phyloP scores from a whole-genome alignment of 768 basidiomycete genomes.

The Phlegmacium glaucopus region DNA sequence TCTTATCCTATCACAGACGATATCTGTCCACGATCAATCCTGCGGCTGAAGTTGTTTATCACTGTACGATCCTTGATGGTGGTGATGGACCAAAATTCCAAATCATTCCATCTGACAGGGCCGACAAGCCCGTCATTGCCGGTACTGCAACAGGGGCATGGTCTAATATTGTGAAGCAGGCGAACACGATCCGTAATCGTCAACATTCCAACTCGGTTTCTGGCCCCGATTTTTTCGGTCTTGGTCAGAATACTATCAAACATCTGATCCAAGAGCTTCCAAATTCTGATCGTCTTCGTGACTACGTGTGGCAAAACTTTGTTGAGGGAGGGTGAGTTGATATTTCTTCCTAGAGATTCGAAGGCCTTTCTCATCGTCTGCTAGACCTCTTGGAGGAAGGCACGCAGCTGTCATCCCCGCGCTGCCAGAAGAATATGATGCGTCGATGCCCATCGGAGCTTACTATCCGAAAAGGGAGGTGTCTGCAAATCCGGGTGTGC shows the following conservation, averaged over 20 bases:
- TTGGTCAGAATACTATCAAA: slow-evolving; percentile 87
- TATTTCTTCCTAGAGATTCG: slow-evolving; percentile 3
- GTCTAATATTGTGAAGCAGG: slow-evolving; percentile 79
- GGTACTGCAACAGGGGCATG: slow-evolving; percentile 89
- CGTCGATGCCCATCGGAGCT: slow-evolving; percentile 42
- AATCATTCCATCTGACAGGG: slow-evolving; percentile 70
- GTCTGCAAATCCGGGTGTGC: slow-evolving; percentile 24
- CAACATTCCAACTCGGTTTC: slow-evolving; percentile 87
- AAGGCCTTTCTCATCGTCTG: not conserved
- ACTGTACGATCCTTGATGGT: slow-evolving; percentile 81
- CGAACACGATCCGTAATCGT: slow-evolving; percentile 75
- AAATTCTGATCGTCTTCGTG: slow-evolving; percentile 63
- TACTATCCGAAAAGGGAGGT: slow-evolving; percentile 39
- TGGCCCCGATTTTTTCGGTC: slow-evolving; percentile 85
- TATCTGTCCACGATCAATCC: slow-evolving; percentile 78
- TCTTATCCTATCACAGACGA: slow-evolving; percentile 41
- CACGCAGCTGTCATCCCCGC: slow-evolving; percentile 83
- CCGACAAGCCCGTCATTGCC: slow-evolving; percentile 70
- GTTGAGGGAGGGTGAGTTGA: slow-evolving; percentile 77
- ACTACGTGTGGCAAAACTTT: slow-evolving; percentile 88
- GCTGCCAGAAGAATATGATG: slow-evolving; percentile 69
- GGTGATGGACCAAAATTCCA: slow-evolving; percentile 86
- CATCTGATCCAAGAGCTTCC: slow-evolving; percentile 85
- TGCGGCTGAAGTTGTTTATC: slow-evolving; percentile 64
- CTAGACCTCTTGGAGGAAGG: slow-evolving; percentile 72